Evolutionary conservation across 305 asterid species (phyloP).

Genomic region (Ilex paraguariensis): DNA sequence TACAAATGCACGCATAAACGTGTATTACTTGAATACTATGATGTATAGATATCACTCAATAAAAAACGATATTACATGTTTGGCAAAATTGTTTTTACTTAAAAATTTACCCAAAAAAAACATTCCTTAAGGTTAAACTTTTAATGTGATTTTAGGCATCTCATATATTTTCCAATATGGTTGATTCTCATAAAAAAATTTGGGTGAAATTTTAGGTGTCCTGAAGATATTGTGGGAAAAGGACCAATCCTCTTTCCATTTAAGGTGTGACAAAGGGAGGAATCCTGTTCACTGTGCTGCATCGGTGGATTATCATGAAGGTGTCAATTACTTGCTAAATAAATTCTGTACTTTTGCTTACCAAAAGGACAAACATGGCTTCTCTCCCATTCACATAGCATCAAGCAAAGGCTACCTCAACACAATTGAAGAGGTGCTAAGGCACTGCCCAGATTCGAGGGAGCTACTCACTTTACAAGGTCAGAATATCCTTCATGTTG

Average conservation of each 20-base stretch:
- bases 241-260: conserved; percentile 32
- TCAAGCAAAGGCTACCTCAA: conserved; percentile 30
- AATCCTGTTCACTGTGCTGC: conserved; percentile 46
- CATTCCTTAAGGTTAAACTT: no score
- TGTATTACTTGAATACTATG: no score
- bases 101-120: no score
- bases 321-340: conserved; percentile 29
- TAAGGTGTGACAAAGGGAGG: conserved; percentile 29
- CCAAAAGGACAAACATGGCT: conserved; percentile 34
- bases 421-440: conserved; percentile 31
- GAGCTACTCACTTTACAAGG: conserved; percentile 37
- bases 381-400: conserved; percentile 41
- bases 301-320: conserved; percentile 30
- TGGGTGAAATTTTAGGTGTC: conserved; percentile 16
- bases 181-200: no score
- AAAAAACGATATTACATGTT: no score
- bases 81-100: no score
- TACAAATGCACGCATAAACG: no score
- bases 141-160: no score
- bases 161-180: no score
- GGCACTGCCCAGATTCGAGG: conserved; percentile 39
- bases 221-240: conserved; percentile 34
- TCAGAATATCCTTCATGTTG: conserved; percentile 42
- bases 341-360: conserved; percentile 31
- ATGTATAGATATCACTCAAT: no score